Conservation (phyloP, 148 eudicot species). For the Rhododendron henanense region DNA sequence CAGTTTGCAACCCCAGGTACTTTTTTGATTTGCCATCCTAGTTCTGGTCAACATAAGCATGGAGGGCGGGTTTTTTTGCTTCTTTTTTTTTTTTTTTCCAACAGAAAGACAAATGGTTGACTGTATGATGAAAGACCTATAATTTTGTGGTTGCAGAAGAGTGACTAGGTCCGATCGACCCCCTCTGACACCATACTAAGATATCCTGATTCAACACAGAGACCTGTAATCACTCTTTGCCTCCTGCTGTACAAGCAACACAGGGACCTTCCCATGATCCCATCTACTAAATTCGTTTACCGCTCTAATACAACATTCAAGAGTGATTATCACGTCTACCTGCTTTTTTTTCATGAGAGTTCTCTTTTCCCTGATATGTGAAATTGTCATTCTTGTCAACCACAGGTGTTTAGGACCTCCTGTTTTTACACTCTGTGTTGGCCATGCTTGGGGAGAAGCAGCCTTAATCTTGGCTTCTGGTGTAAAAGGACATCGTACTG, state of each 20-base stretch:
- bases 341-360: background rate
- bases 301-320: background rate
- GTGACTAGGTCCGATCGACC: background rate
- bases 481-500: conserved; percentile 87
- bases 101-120: background rate
- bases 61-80: background rate
- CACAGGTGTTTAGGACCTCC: conserved; percentile 76
- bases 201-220: background rate
- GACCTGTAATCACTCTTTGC: background rate
- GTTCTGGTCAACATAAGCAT: background rate
- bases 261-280: background rate
- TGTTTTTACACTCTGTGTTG: conserved; percentile 81
- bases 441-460: conserved; percentile 99
- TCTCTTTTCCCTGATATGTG: background rate
- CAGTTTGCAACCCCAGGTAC: background rate
- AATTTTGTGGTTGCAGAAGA: background rate
- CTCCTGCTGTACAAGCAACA: background rate
- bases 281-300: background rate
- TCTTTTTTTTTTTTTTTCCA: background rate
- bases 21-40: background rate
- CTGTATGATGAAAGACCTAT: background rate
- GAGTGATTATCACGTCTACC: background rate
- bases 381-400: conserved; percentile 8
- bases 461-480: conserved; percentile 96
- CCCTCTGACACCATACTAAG: background rate